Evolutionary conservation across 371 early-diverging fungal genomes (phyloP), one percentile per base, ranked within the genome.

Genomic region (Actinomortierella ambigua): DNA sequence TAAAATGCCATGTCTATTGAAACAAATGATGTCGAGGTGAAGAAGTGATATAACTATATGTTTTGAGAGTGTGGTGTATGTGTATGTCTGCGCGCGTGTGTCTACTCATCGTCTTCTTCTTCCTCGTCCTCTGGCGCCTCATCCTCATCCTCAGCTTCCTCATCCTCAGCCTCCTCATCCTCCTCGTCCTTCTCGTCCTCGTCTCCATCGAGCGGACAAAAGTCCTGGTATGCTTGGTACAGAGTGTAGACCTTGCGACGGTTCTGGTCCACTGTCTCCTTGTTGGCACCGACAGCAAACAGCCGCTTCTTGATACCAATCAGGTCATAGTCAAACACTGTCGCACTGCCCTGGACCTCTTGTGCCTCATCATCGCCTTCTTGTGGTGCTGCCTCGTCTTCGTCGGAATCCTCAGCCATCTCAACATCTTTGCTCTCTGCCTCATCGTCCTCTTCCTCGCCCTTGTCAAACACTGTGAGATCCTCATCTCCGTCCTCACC

Each of bases 201-300:
- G 55, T 81, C 82, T 48, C 77, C 80, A 14, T 81, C 82, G 14
- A 70, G 62, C 40, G 81, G 82, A 60, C 81, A 79, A 15, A 81
- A 79, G 11, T 82, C 81, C 53, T 78, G 69, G 51, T 79, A 79
- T 52, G 69, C 77, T 57, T 77, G 69, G 67, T 81, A 79, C 20
- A 84, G 70, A 40, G 75, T 63, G 42, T 69, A 42, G 51, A 84
- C 51, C 59, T 80, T 80, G 60, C 77, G 79, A 43, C 81, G 79
- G 46, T 82, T 82, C 49, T 76, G 56, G 5, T 78, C 62, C n/a
- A 73, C 59, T 14, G 76, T 69, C 42, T 65, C 60, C 22, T 79
- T 65, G 26, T 82, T 81, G 8, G 68, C 60, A 7, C 76, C 79
- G 15, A 82, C 76, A 3, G 68, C 77, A 15, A 68, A 68, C 34